phyloP scores from a whole-genome alignment of 768 basidiomycete genomes.

The Heimioporus sp. region DNA sequence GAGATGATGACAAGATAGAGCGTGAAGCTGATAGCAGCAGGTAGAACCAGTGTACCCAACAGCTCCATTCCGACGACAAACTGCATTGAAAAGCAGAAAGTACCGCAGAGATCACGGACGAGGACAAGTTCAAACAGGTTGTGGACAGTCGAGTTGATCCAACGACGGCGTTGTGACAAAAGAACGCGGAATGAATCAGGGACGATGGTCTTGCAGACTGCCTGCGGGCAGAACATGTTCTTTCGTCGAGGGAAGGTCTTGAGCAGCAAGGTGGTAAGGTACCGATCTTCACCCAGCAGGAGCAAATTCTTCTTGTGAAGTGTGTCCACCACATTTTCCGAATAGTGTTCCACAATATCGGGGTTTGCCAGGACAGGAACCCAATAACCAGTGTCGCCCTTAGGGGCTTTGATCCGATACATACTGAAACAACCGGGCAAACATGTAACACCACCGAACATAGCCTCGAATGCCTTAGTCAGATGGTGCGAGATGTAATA shows the following conservation, averaged over 20 bases:
- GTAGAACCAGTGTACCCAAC: constrained; percentile 92
- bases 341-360: constrained; percentile 98
- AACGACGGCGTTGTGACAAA: constrained; percentile 94
- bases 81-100: constrained; percentile 99
- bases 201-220: constrained; percentile 98
- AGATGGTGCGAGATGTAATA: constrained; percentile 99
- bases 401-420: constrained; percentile 99
- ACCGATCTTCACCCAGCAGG: constrained; percentile 98
- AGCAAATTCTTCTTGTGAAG: constrained; percentile 99
- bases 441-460: constrained; percentile 99
- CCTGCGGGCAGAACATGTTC: constrained; percentile 98
- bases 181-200: constrained; percentile 94
- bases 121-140: constrained; percentile 93
- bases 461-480: constrained; percentile 99
- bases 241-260: constrained; percentile 99
- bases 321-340: constrained; percentile 98
- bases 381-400: constrained; percentile 94
- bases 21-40: constrained; percentile 97
- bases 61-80: constrained; percentile 99
- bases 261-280: constrained; percentile 94
- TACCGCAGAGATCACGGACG: constrained; percentile 97
- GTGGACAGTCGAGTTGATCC: constrained; percentile 99
- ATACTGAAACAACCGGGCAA: constrained; percentile 99
- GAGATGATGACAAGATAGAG: constrained; percentile 88
- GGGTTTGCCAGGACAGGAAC: constrained; percentile 98